Base-by-base conservation (phyloP, 164 flowering plant genomes). In the Stephania yunnanensis region DNA sequence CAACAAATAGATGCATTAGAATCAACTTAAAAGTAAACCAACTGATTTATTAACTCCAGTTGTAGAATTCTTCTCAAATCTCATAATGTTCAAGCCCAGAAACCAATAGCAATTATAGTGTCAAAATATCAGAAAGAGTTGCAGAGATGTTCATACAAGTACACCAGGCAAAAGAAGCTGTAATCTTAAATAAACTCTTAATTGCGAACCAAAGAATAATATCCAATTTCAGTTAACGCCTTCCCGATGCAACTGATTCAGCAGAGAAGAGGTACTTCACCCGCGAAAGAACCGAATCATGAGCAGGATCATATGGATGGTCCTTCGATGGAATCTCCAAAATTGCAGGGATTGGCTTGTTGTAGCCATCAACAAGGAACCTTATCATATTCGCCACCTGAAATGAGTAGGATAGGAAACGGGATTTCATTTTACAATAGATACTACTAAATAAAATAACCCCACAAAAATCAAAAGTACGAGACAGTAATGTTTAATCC, bases 321-420 rank as follows among this genome's bases (percentile, higher is more conserved):
- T 95, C 96, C 87, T 95, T 95, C 20, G 99, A 95, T 22, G 98
- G 99, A 69, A 95, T 95, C 87, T 95, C 98, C 86, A 95, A 70
- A 48, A 95, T 95, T 78, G 99, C 99, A 13, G 98, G 98, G 71
- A 93, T 78, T 53, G 99, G 99, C 75, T 92, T 93, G 85, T 92
- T 93, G 86, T 93, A 92, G 89, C 96, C 88, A 81, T 95, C 99
- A 13, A 95, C 99, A 53, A 91, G 77, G 76, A 92, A 91, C 82
- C 99, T 85, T 81, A 95, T 92, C 97, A 93, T 92, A 82, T 92
- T 95, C 72, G 99, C 99, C 71, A 95, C 90, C 99, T 92, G 93
- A 64, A 77, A 70, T 4, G 53, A 15, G 68, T 44, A 64, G 45
- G 10, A 64, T 31, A 29, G 36, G 4, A 31, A 17, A 55, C 19